phyloP scores from a whole-genome alignment of 2,329 filamentous ascomycete species.

The Botrytis medusae region DNA sequence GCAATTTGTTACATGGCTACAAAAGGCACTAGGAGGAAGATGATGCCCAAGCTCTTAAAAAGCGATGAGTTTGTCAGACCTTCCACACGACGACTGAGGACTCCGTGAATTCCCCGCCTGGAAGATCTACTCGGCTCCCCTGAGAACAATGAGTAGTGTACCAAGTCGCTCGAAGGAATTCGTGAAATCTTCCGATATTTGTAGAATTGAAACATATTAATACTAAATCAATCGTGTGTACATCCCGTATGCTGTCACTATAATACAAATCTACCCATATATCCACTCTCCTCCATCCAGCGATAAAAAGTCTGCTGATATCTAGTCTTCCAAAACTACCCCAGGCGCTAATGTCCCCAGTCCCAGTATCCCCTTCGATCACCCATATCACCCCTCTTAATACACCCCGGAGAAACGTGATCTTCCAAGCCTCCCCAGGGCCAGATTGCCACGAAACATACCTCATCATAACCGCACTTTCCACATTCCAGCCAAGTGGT shows the following conservation, averaged over 20 bases:
- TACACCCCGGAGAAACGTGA: conserved; percentile 50
- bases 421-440: conserved; percentile 56
- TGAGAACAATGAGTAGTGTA: background rate
- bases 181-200: background rate
- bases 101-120: background rate
- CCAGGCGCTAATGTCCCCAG: background rate
- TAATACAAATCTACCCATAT: too few relatives aligned
- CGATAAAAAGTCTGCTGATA: background rate
- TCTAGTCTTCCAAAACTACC: background rate
- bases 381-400: conserved; percentile 29
- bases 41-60: background rate
- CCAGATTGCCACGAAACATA: conserved; percentile 64
- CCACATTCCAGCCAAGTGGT: conserved; percentile 57
- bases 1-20: background rate
- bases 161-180: background rate
- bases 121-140: background rate
- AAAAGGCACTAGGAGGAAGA: background rate
- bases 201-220: background rate
- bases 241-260: background rate
- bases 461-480: conserved; percentile 52
- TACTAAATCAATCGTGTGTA: background rate
- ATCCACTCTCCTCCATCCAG: background rate
- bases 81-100: background rate
- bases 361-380: conserved; percentile 18
- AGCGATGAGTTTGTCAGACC: too few relatives aligned